Conservation (phyloP, 164 flowering plant genomes). For the Paratinospora sagittata region DNA sequence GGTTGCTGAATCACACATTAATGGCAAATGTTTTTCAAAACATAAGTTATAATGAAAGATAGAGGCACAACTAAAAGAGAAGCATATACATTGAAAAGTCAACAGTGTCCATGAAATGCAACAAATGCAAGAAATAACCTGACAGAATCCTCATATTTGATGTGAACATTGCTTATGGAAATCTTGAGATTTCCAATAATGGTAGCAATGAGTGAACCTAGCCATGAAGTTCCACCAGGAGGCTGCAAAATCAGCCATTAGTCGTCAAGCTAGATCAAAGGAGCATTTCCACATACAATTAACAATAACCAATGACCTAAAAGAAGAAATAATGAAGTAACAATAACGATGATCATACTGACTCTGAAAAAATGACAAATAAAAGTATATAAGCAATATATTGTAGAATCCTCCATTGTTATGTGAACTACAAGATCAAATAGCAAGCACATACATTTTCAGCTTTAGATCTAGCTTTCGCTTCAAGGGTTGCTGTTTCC, state of each 20-base stretch:
- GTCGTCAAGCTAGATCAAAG: constrained; percentile 6
- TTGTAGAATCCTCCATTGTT: not conserved
- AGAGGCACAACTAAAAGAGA: not conserved
- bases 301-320: not conserved
- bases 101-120: not conserved
- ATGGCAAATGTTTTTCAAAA: constrained; percentile 6
- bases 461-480: constrained; percentile 63
- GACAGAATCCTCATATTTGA: constrained; percentile 87
- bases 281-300: not conserved
- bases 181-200: constrained; percentile 95
- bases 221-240: constrained; percentile 86
- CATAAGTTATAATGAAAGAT: not conserved
- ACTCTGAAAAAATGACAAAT: not conserved
- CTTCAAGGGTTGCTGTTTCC: constrained; percentile 91
- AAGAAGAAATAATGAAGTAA: not conserved
- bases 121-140: constrained; percentile 42
- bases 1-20: constrained; percentile 51
- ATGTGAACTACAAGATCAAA: not conserved
- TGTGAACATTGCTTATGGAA: constrained; percentile 90
- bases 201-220: constrained; percentile 84
- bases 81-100: no score
- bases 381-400: not conserved
- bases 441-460: constrained; percentile 58
- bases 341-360: not conserved
- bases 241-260: constrained; percentile 42